A percentile compares a stretch with the other conserved stretches of the same genome.
These are phyloP conservation scores for Termitomyces sp. DNA, from an alignment of 768 basidiomycete species.

Conservation along the genomic window DNA sequence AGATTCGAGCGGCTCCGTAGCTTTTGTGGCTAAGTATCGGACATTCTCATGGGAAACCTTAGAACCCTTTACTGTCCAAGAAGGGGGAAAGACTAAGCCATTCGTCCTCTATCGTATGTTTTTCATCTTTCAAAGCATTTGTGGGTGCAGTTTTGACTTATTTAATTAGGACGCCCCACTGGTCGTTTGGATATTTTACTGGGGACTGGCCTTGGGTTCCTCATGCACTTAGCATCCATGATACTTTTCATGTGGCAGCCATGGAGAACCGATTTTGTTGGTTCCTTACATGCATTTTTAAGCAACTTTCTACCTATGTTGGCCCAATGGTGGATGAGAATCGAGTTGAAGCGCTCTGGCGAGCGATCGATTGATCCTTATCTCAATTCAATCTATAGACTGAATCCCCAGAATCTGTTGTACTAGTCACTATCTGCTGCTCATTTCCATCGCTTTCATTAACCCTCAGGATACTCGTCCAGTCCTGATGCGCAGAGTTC, in stretches of 20 bases:
- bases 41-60: not conserved
- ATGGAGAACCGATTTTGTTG: not conserved
- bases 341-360: not conserved
- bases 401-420: not conserved
- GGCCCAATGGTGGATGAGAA: not conserved
- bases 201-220: not conserved
- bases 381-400: not conserved
- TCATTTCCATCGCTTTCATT: too few species aligned
- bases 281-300: not conserved
- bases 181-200: not conserved
- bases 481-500: too few species aligned
- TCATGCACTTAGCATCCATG: not conserved
- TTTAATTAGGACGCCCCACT: not conserved
- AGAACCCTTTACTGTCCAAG: not conserved
- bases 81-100: not conserved
- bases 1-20: not conserved
- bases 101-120: not conserved
- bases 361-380: not conserved
- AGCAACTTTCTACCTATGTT: not conserved
- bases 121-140: too few species aligned
- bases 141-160: too few species aligned
- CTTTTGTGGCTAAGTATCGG: not conserved
- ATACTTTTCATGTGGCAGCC: not conserved
- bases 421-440: not conserved
- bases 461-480: too few species aligned